Percentiles rank a stretch among this genome's conserved stretches.
phyloP scores from a whole-genome alignment of 306 rosid species.

The Calophaca sinica region DNA sequence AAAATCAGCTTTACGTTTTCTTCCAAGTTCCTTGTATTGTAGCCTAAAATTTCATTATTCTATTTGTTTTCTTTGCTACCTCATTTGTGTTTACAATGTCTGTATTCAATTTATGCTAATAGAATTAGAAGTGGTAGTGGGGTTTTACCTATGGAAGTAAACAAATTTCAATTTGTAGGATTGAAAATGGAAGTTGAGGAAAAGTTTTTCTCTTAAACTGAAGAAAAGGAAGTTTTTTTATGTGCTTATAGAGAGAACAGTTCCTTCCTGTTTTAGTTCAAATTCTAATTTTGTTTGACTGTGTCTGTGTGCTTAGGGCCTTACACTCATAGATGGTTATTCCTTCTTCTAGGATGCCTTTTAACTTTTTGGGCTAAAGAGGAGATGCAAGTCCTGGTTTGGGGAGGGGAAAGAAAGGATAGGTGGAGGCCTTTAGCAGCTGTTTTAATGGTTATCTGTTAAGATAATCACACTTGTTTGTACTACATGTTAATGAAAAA shows the following conservation, averaged over 20 bases:
- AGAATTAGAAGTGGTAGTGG: constrained; percentile 9
- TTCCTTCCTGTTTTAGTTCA: background rate
- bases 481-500: background rate
- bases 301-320: background rate
- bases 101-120: constrained; percentile 2
- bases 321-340: background rate
- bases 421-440: constrained; percentile 17
- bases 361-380: too few species aligned
- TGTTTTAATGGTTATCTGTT: background rate
- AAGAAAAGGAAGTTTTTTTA: background rate
- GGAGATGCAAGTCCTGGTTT: background rate
- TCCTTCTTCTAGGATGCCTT: background rate
- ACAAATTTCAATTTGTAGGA: background rate
- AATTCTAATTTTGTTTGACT: background rate
- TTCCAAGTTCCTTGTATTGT: background rate
- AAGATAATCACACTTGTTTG: background rate
- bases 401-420: background rate
- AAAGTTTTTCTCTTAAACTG: background rate
- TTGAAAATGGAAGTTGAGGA: constrained; percentile 15
- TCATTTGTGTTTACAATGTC: background rate
- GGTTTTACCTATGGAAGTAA: background rate
- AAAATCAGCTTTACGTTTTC: background rate
- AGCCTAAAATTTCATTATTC: background rate
- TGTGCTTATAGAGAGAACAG: background rate
- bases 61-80: background rate